These are phyloP conservation scores for Talaromyces rugulosus DNA, from an alignment of 2,329 filamentous ascomycete species.

Conservation along the genomic window DNA sequence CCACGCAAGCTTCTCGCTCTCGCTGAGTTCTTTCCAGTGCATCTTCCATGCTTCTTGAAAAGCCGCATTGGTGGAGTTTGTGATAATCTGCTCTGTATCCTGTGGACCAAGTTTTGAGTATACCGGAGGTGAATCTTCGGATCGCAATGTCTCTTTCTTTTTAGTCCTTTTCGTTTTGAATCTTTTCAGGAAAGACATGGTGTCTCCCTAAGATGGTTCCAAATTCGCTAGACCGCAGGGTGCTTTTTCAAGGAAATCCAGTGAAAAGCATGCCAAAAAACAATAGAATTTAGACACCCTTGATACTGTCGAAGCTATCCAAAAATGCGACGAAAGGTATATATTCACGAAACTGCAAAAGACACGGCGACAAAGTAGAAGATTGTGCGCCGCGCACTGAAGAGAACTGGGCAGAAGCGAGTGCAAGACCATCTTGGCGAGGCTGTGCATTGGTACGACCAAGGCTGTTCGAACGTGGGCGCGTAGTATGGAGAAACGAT, in stretches of 20 bases:
- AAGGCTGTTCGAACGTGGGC: constrained; percentile 1
- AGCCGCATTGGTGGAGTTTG: constrained; percentile 6
- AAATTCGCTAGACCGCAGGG: not conserved
- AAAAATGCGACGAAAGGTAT: too few species aligned
- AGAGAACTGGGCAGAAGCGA: too few species aligned
- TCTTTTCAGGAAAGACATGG: constrained; percentile 4
- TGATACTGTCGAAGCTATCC: too few species aligned
- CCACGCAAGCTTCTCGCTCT: constrained; percentile 8
- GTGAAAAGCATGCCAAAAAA: too few species aligned
- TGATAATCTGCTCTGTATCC: not conserved
- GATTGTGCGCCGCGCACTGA: too few species aligned
- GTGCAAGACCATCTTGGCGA: not conserved
- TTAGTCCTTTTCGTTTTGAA: constrained; percentile 4
- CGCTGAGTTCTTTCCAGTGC: constrained; percentile 9
- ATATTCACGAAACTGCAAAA: too few species aligned
- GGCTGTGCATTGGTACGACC: not conserved
- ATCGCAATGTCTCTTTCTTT: not conserved
- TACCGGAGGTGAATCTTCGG: not conserved
- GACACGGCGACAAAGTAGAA: too few species aligned
- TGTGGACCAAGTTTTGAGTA: not conserved
- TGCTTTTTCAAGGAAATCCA: not conserved
- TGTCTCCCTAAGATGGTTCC: not conserved
- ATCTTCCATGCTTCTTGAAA: constrained; percentile 13
- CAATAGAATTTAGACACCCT: too few species aligned
- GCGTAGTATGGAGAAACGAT: not conserved